A percentile compares a stretch with the other conserved stretches of the same genome.
phyloP scores from a whole-genome alignment of 2,329 filamentous ascomycete genomes.

The Cytospora paraplurivora region DNA sequence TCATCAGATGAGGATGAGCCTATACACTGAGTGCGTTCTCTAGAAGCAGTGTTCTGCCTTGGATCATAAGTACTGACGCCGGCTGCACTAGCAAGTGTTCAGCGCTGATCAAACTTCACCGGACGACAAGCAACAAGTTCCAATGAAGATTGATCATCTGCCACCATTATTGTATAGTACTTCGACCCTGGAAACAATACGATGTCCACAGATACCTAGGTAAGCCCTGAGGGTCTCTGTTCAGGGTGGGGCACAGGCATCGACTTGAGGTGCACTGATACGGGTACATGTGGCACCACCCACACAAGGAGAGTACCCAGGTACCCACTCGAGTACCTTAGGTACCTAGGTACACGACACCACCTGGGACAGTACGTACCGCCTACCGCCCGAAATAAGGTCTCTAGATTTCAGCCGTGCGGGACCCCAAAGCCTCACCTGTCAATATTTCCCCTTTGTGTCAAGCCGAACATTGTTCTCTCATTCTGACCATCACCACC shows the following conservation, averaged over 20 bases:
- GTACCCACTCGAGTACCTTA: background rate
- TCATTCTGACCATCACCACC: background rate
- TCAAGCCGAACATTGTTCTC: background rate
- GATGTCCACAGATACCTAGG: no score
- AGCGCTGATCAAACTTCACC: no score
- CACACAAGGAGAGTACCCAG: background rate
- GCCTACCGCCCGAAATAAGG: background rate
- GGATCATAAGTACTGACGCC: background rate
- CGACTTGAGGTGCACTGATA: background rate
- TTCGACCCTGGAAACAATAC: no score
- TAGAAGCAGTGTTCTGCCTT: background rate
- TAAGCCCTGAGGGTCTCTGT: no score
- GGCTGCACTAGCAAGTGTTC: no score
- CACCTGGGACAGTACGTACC: no score
- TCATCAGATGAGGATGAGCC: background rate
- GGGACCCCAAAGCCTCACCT: conserved; percentile 2
- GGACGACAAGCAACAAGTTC: no score
- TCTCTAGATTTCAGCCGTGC: conserved; percentile 4
- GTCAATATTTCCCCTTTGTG: background rate
- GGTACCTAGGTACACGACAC: no score
- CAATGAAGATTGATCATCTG: no score
- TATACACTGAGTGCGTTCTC: background rate
- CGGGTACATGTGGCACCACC: background rate
- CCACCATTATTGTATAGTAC: no score
- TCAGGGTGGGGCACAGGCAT: background rate